Base-by-base conservation (phyloP, 1,284 basidiomycete species). In the Coniophora puteana region DNA sequence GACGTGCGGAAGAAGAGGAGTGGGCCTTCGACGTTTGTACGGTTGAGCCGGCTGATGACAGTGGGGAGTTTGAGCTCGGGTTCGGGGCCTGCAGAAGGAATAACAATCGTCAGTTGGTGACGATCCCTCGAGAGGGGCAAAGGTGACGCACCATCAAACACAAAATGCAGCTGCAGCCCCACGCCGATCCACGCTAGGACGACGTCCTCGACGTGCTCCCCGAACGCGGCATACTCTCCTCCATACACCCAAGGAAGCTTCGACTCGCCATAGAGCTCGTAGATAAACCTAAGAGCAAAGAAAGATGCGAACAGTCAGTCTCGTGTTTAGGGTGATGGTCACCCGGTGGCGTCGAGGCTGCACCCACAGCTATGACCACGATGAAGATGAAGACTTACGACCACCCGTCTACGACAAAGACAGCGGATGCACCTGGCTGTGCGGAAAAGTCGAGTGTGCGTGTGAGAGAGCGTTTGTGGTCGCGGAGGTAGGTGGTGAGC, bases 1-100 rank as follows among this genome's bases (percentile, higher is more conserved):
- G 90, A 93, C 4, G 90, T 93, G 23, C 89, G 79, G 62, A 92
- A 93, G 68, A 93, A 94, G 5, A 94, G 68, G 8, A 83, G 69
- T 3, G 81, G 74, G 8, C 78, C 76, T 34, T 83, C 71, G 28
- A 92, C 68, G 45, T 69, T 69, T 4, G 71, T 72, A 51, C 81
- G 71, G 13, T 72, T 69, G 4, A 78, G 60, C 34, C 91, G 80
- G 8, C 71, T 69, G 14, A 86, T 62, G 2, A 80, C 51, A 0
- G 89, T 92, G 1, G 76, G 66, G 51, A 90, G 85, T 59, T 94
- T 94, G 39, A 86, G 65, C 7, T 70, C 65, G 1, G 90, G 89
- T 27, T 71, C 73, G 13, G 89, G 73, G 36, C 89, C 88, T 93
- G 46, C 2, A 29, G 40, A 28, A 17, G 24, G 25, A n/a, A n/a